Evolutionary conservation across 257 asterid genomes (phyloP).

Genomic region (Eustoma russellianum): DNA sequence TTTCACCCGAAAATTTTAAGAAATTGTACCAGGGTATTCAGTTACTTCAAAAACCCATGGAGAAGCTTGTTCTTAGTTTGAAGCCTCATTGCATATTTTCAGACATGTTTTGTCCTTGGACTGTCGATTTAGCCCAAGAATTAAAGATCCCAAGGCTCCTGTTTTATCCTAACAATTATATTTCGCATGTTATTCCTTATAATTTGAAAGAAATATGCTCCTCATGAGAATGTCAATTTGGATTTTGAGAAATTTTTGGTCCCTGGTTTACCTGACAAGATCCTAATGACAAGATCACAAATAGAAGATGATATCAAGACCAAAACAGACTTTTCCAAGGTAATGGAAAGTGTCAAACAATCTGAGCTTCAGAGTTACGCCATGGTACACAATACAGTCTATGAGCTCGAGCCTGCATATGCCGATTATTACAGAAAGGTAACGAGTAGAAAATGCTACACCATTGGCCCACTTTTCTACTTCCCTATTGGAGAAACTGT

Average conservation of each 20-base stretch:
- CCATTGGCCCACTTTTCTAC: constrained; percentile 21
- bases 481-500: background rate
- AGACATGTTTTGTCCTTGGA: constrained; percentile 23
- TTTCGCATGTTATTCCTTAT: constrained; percentile 9
- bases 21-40: constrained; percentile 3
- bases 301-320: constrained; percentile 6
- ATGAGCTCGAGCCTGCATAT: constrained; percentile 20
- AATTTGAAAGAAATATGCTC: constrained; percentile 11
- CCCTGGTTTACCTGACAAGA: constrained; percentile 19
- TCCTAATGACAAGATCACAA: constrained; percentile 20
- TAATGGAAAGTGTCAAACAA: background rate
- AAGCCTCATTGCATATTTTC: constrained; percentile 20
- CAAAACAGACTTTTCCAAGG: background rate
- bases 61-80: background rate
- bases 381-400: constrained; percentile 9
- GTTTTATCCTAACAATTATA: constrained; percentile 9
- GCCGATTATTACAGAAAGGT: constrained; percentile 13
- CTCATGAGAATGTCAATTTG: constrained; percentile 16
- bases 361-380: constrained; percentile 16
- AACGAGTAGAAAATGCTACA: constrained; percentile 10
- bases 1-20: constrained; percentile 1
- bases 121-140: constrained; percentile 15
- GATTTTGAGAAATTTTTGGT: constrained; percentile 19
- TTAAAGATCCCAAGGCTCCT: constrained; percentile 20
- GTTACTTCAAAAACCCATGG: constrained; percentile 15